phyloP scores from a whole-genome alignment of 306 rosid species.

The Rosa chinensis region DNA sequence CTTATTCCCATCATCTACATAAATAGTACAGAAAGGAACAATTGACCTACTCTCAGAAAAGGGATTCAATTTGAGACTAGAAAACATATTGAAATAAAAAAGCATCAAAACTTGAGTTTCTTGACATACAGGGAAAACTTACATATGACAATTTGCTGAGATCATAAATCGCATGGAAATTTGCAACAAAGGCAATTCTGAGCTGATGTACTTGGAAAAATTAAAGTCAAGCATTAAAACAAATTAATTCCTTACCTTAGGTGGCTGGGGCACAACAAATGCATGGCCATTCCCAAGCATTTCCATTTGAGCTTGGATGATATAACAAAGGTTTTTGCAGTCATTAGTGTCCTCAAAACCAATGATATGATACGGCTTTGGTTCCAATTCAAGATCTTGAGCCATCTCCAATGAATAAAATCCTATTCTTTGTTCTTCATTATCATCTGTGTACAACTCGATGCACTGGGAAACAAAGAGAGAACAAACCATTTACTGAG shows the following conservation, averaged over 20 bases:
- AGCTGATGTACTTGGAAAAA: constrained; percentile 16
- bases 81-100: neutral
- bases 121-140: neutral
- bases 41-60: neutral
- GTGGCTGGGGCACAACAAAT: constrained; percentile 83
- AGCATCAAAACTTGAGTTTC: neutral
- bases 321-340: constrained; percentile 83
- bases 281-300: constrained; percentile 79
- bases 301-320: constrained; percentile 89
- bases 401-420: constrained; percentile 98
- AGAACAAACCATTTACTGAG: constrained; percentile 25
- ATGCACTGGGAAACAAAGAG: constrained; percentile 61
- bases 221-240: neutral
- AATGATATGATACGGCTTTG: constrained; percentile 84
- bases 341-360: constrained; percentile 83
- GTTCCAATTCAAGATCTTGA: constrained; percentile 84
- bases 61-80: neutral
- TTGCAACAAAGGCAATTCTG: constrained; percentile 14
- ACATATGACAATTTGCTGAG: neutral
- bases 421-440: constrained; percentile 75
- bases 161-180: neutral
- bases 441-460: constrained; percentile 69
- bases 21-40: neutral
- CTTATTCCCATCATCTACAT: neutral
- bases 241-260: constrained; percentile 55